Conservation (phyloP, 1,139 yeast genomes). For the Lodderomyces theae region DNA sequence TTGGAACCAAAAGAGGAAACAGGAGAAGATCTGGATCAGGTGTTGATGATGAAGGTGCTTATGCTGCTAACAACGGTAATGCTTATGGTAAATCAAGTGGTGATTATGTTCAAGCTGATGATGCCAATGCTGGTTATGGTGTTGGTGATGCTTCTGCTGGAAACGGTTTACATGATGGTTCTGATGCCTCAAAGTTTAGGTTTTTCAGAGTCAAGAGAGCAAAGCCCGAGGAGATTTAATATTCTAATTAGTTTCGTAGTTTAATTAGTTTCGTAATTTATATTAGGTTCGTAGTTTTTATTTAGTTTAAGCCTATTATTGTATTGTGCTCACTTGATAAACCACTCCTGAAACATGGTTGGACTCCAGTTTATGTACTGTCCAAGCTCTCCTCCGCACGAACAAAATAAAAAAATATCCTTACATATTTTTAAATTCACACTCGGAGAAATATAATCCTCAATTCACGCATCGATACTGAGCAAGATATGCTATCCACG, state of each 20-base stretch:
- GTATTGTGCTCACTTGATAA: too few species aligned
- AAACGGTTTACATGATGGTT: slow-evolving; percentile 7
- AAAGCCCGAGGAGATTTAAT: slow-evolving; percentile 13
- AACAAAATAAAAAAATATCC: too few species aligned
- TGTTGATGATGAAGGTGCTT: slow-evolving; percentile 1
- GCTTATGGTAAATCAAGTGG: slow-evolving; percentile 8
- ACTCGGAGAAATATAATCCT: too few species aligned
- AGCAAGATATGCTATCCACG: background rate
- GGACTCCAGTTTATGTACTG: too few species aligned
- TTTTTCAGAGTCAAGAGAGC: slow-evolving; percentile 17
- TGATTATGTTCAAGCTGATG: slow-evolving; percentile 10
- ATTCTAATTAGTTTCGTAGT: too few species aligned
- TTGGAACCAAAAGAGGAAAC: slow-evolving; percentile 8
- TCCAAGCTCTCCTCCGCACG: too few species aligned
- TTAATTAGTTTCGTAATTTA: too few species aligned
- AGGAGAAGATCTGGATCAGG: slow-evolving; percentile 5
- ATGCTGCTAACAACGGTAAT: slow-evolving; percentile 3
- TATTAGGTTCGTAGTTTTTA: too few species aligned
- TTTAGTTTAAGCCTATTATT: too few species aligned
- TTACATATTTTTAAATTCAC: too few species aligned
- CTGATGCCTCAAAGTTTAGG: slow-evolving; percentile 16
- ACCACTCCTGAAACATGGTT: too few species aligned
- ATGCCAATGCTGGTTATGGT: slow-evolving; percentile 6
- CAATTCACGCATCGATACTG: too few species aligned
- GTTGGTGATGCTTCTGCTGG: slow-evolving; percentile 3